These are phyloP conservation scores for Ogataea paraovalis DNA, from an alignment of 805 yeast species.

Conservation along the genomic window DNA sequence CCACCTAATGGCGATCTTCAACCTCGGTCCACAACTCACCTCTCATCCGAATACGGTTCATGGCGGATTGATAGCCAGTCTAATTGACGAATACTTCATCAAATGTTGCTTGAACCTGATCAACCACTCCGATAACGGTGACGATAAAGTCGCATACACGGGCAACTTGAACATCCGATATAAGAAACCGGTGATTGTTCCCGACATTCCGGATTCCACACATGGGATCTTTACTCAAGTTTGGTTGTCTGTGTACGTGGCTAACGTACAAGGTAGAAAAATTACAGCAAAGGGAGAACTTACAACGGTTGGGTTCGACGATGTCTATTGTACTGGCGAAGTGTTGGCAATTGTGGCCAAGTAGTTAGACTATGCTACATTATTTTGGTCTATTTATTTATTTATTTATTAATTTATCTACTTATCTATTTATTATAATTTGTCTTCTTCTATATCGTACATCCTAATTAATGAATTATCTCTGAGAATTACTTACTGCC, in stretches of 20 bases:
- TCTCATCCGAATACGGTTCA: slow-evolving; percentile 50
- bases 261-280: slow-evolving; percentile 6
- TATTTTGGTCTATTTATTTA: background rate
- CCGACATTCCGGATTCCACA: slow-evolving; percentile 4
- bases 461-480: no score
- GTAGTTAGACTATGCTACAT: background rate
- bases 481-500: no score
- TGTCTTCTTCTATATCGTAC: no score
- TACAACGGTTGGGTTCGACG: slow-evolving; percentile 12
- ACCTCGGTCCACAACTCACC: slow-evolving; percentile 41
- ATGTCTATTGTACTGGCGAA: slow-evolving; percentile 21
- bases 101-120: slow-evolving; percentile 46
- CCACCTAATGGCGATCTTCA: slow-evolving; percentile 42
- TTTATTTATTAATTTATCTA: background rate
- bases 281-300: slow-evolving; percentile 22
- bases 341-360: slow-evolving; percentile 26
- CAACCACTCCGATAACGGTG: slow-evolving; percentile 20
- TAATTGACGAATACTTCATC: slow-evolving; percentile 51
- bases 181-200: slow-evolving; percentile 24
- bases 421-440: no score
- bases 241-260: background rate
- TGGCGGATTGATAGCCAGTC: slow-evolving; percentile 51
- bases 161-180: slow-evolving; percentile 43
- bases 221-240: slow-evolving; percentile 2
- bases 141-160: slow-evolving; percentile 42